Base-by-base conservation (phyloP, 2,329 filamentous ascomycete species). In the Ophiosphaerella herpotricha region DNA sequence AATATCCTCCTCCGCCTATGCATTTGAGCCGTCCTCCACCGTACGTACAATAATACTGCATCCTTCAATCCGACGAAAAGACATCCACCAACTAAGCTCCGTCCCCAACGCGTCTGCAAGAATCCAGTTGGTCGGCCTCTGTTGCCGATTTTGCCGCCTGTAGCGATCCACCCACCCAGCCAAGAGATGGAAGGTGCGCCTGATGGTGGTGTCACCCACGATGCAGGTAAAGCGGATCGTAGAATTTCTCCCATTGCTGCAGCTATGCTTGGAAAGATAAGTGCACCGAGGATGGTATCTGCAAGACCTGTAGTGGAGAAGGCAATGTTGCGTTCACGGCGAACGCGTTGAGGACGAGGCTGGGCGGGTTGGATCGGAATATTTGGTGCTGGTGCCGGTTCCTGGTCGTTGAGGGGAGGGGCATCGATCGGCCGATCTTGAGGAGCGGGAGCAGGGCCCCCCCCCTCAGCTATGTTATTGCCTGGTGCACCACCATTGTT, bases 31-130 rank as follows among this genome's bases (percentile, higher is more conserved):
- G 78, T 77, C 64, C 71, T 76, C 77, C 78, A 81, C 42, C 76
- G 46, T 26, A 79, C 84, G 62, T 87, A 87, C 2, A 87, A 72
- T 60, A 84, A 74, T 31, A 87, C 62, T 6, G 81, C 82, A 69
- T 87, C 85, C 71, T 93, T 94, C 44, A 96, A 73, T 8, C 96
- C 86, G 13, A 97, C 86, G 64, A 93, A 96, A 16, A 96, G 75
- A 68, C 90, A 94, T 0, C 94, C 94, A 1, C 94, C 94, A 1
- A 94, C 82, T 2, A 99, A 78, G 64, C 90, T 97, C 48, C 94
- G 82, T 1, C 91, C 94, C 91, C 94, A 97, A 50, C 87, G 85
- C 60, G 89, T 84, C 66, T 94, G 89, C 29, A 99, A 72, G 23
- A 97, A 78, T 0, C 89, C 87, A 0, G 83, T 83, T 3, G 82